Evolutionary conservation across 805 yeast species (phyloP), one percentile per base, ranked within the genome.

Genomic region (Ogataea allantospora): DNA sequence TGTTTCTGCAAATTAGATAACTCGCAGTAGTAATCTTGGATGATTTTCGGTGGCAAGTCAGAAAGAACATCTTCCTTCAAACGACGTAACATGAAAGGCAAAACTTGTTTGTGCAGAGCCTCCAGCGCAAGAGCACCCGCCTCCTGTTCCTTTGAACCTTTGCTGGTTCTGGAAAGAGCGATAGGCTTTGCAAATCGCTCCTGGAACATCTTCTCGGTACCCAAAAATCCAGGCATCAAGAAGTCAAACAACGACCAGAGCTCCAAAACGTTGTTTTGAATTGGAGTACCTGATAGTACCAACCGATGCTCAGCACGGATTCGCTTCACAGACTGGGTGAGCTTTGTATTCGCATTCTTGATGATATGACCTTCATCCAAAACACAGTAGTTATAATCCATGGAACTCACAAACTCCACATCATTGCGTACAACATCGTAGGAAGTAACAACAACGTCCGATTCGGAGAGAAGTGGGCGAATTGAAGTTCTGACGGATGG

Each of bases 151-250:
- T 82, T 91, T 0, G 95, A 81, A 3, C 88, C 86, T 58, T 89
- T 91, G 49, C 88, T 81, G 49, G 85, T 87, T 56, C 96, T 73
- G 27, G 95, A 83, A 2, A 95, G 91, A 3, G 97, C 91, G 58
- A 93, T 93, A 2, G 99, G 99, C 55, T 89, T 89, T n/a, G 97
- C 95, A 70, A 91, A 93, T 49, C 89, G 70, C 46, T 91, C 98
- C 54, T 88, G 93, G 67, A 93, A 93, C 33, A 83, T 75, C 62
- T 88, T 91, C 55, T 93, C 99, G 3, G 95, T 81, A 10, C 99
- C 99, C 47, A 93, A 68, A 55, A 93, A 93, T 0, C 99, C 99
- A 2, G 99, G 99, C 99, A 93, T 93, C 60, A 93, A 70, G 61
- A 88, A 93, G 62, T 93, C 99, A 68, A 93, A 93, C 54, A 93